A percentile compares a stretch with the other conserved stretches of the same genome.
Conservation (phyloP, 768 basidiomycete species). For the Hypholoma fasciculare region DNA sequence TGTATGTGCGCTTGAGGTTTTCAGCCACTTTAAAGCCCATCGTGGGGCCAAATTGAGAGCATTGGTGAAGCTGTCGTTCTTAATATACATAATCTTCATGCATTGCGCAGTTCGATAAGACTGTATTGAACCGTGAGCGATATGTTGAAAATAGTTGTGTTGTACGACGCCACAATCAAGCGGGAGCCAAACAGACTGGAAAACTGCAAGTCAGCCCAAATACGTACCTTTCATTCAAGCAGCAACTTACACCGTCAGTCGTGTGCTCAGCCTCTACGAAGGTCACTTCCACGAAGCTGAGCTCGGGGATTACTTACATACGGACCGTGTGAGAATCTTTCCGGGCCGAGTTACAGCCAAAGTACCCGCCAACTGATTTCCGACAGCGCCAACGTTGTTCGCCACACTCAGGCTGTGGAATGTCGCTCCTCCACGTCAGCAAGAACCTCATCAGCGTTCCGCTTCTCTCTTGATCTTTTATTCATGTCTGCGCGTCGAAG, state of each 20-base stretch:
- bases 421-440: slow-evolving; percentile 7
- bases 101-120: not conserved
- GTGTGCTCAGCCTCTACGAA: too few species aligned
- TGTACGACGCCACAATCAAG: too few species aligned
- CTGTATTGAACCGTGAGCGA: not conserved
- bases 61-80: not conserved
- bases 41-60: not conserved
- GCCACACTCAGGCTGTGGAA: slow-evolving; percentile 7
- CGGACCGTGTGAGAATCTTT: not conserved
- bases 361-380: not conserved
- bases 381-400: not conserved
- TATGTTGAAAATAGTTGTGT: too few species aligned
- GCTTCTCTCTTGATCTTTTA: not conserved
- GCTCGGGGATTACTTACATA: not conserved
- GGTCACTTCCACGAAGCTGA: too few species aligned
- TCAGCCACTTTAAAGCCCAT: slow-evolving; percentile 42
- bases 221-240: too few species aligned
- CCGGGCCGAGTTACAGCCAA: not conserved
- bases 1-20: slow-evolving; percentile 74
- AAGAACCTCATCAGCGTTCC: not conserved
- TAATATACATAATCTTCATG: not conserved
- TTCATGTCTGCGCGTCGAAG: slow-evolving; percentile 21
- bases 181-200: too few species aligned
- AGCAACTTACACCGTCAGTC: too few species aligned
- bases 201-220: too few species aligned